A percentile compares a stretch with the other conserved stretches of the same genome.
phyloP scores from a whole-genome alignment of 2,329 filamentous ascomycete genomes.

The Drechslerella stenobrocha region DNA sequence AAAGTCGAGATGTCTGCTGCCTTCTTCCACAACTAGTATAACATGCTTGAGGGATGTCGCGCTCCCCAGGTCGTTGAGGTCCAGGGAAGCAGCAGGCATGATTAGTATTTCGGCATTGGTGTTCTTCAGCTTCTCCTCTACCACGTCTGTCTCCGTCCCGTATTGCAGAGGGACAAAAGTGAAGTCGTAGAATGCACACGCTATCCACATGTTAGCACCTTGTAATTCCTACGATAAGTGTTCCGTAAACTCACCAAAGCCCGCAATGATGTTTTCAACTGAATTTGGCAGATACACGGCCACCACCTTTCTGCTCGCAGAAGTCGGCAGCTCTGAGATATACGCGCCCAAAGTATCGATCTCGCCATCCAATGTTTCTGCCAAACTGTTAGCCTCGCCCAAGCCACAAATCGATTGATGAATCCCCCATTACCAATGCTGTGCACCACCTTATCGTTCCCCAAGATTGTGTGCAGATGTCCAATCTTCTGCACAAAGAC shows the following conservation, averaged over 20 bases:
- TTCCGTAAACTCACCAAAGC: constrained; percentile 66
- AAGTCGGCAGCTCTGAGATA: constrained; percentile 58
- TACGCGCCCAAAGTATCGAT: constrained; percentile 85
- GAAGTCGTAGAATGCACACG: constrained; percentile 85
- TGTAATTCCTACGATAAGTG: neutral
- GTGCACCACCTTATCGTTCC: constrained; percentile 66
- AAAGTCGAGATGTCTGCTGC: constrained; percentile 93
- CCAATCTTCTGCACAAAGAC: constrained; percentile 63
- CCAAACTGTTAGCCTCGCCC: constrained; percentile 49
- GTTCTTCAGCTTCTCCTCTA: constrained; percentile 72
- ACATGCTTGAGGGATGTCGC: constrained; percentile 74
- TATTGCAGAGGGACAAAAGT: constrained; percentile 84
- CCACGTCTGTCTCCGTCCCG: constrained; percentile 66
- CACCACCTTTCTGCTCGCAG: constrained; percentile 63
- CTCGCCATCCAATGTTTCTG: constrained; percentile 75
- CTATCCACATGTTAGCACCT: constrained; percentile 56
- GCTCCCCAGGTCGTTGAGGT: constrained; percentile 72
- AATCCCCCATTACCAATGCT: constrained; percentile 35
- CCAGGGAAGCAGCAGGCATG: constrained; percentile 81
- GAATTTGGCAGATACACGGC: constrained; percentile 93
- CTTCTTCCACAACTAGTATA: constrained; percentile 90
- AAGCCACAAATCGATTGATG: neutral
- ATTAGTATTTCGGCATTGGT: constrained; percentile 79
- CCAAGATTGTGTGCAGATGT: constrained; percentile 58
- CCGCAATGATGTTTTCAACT: constrained; percentile 75